Conservation (phyloP, 129 eudicot species). For the Pulicaria dysenterica region DNA sequence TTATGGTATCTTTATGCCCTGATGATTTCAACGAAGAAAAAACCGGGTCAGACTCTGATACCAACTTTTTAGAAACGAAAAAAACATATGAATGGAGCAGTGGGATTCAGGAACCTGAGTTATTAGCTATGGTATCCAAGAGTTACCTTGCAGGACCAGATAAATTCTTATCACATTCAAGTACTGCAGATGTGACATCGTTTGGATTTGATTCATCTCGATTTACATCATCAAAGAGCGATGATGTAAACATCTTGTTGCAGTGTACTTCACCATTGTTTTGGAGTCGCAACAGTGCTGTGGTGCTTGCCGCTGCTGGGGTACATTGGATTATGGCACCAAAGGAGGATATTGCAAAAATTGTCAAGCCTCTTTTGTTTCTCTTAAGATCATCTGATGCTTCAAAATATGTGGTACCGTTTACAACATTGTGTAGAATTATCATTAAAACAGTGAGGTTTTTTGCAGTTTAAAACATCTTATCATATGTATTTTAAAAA, state of each 20-base stretch:
- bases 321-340: conserved; percentile 99
- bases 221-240: conserved; percentile 66
- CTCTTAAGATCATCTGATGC: conserved; percentile 82
- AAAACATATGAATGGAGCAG: conserved; percentile 16
- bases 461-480: background rate
- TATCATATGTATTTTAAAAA: background rate
- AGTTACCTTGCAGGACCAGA: conserved; percentile 92
- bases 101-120: conserved; percentile 42
- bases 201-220: conserved; percentile 38
- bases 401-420: conserved; percentile 82
- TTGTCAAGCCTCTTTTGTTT: conserved; percentile 91
- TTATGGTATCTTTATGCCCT: conserved; percentile 54
- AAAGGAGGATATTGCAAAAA: conserved; percentile 62
- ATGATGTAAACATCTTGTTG: conserved; percentile 77
- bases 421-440: too few relatives aligned
- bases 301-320: conserved; percentile 95
- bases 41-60: conserved; percentile 47
- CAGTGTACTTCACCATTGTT: conserved; percentile 93
- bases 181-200: conserved; percentile 36
- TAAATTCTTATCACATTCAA: conserved; percentile 60
- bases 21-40: conserved; percentile 34
- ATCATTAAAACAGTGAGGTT: background rate
- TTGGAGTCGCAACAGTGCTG: conserved; percentile 98
- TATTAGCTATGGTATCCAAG: conserved; percentile 60
- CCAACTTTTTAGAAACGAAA: conserved; percentile 30